Base-by-base conservation (phyloP, 495 filamentous ascomycete genomes). In the Penicillium longicatenatum region DNA sequence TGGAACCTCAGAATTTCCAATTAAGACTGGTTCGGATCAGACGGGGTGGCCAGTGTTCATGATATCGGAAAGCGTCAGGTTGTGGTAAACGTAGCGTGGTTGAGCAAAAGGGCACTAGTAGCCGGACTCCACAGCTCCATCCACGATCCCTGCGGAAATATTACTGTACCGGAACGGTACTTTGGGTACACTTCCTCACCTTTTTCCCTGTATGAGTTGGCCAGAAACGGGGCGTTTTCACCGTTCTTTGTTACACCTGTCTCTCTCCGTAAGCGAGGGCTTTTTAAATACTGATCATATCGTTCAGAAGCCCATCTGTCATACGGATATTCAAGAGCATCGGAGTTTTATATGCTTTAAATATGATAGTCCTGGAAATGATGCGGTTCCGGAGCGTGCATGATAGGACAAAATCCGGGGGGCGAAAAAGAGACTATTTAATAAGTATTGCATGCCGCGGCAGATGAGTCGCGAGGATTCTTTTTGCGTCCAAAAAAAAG, bases 71-170 rank as follows among this genome's bases (percentile, higher is more conserved):
- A 54, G 43, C 20, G 45, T 48, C 45, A 46, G 17, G 41, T 64
- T 61, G 58, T 61, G 61, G 61, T 60, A 54, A 60, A 64, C 20
- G 50, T 53, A 63, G 53, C 47, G 58, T 61, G 59, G 58, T 54
- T 31, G 31, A 53, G 37, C 37, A 41, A 55, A 63, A 59, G 17
- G 61, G 59, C 63, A 60, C 59, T 66, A 60, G 33, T 50, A 10
- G 37, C 54, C 42, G 29, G 59, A 55, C 59, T 58, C 58, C 62
- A 61, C 39, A 52, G 22, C 52, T 53, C 52, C 49, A 57, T 57
- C 63, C 59, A 65, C 56, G 55, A 65, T 65, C 59, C 59, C 59
- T 65, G 63, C 56, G 45, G 47, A 52, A 50, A 57, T 44, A 57
- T 22, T 48, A 47, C 48, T 19, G 43, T 57, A 58, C 31, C 53